These are phyloP conservation scores for Paecilomyces sp. DNA, from an alignment of 2,329 filamentous ascomycete genomes.

Conservation along the genomic window DNA sequence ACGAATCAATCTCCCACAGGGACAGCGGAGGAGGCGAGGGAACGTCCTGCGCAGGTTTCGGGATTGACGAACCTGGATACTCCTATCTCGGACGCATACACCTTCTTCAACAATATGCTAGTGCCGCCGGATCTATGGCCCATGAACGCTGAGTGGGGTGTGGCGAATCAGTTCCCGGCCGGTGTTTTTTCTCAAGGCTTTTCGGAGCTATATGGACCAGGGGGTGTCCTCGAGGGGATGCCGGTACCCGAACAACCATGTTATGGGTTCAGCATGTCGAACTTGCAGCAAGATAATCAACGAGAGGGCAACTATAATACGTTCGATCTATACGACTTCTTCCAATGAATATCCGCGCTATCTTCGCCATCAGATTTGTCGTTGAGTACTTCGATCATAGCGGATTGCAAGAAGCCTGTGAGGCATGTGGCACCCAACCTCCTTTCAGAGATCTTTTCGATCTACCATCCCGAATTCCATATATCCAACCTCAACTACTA, in stretches of 20 bases:
- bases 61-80: slow-evolving; percentile 10
- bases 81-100: slow-evolving; percentile 11
- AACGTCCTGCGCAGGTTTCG: slow-evolving; percentile 14
- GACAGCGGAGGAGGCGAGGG: slow-evolving; percentile 20
- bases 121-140: slow-evolving; percentile 59
- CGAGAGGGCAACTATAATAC: not conserved
- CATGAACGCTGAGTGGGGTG: slow-evolving; percentile 80
- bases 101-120: slow-evolving; percentile 9
- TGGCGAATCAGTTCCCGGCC: slow-evolving; percentile 17
- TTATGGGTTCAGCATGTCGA: not conserved
- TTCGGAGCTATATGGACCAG: not conserved
- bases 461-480: not conserved
- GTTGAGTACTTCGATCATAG: not conserved
- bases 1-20: not conserved
- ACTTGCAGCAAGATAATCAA: not conserved
- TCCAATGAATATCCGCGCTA: not conserved
- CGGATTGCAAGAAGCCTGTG: not conserved
- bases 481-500: not conserved
- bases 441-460: not conserved
- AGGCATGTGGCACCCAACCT: not conserved
- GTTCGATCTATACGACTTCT: not conserved
- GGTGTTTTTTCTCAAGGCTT: slow-evolving; percentile 13
- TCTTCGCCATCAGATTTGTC: not conserved
- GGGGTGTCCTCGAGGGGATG: not conserved
- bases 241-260: not conserved